Evolutionary conservation across 192 early-diverging fungal species (phyloP).

Genomic region (Umbelopsis vinacea): DNA sequence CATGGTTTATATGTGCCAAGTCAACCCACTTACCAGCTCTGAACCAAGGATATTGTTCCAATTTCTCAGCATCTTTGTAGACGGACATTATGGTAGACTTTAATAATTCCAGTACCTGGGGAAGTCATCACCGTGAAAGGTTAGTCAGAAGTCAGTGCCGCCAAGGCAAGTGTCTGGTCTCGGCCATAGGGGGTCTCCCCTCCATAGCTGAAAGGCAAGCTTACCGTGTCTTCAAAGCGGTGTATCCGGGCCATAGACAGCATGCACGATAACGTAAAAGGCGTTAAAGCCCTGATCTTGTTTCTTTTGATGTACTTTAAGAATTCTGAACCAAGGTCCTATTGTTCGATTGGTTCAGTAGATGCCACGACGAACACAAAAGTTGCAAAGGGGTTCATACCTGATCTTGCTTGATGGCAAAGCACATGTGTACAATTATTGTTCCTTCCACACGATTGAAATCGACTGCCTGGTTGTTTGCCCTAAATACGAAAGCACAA

Average conservation of each 20-base stretch:
- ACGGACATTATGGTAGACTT: conserved; percentile 47
- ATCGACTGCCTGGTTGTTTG: background rate
- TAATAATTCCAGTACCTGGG: conserved; percentile 49
- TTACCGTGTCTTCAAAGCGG: conserved; percentile 68
- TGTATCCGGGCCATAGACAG: conserved; percentile 72
- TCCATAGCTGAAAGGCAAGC: no score
- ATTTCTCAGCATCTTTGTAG: conserved; percentile 54
- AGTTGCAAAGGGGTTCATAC: conserved; percentile 24
- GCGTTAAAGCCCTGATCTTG: conserved; percentile 46
- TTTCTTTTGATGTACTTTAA: conserved; percentile 57
- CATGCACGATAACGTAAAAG: conserved; percentile 70
- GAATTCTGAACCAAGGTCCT: conserved; percentile 56
- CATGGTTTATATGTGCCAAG: background rate
- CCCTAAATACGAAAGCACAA: background rate
- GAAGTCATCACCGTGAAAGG: no score
- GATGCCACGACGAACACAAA: background rate
- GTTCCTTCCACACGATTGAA: conserved; percentile 64
- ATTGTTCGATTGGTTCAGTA: no score
- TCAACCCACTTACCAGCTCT: background rate
- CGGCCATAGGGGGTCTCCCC: no score
- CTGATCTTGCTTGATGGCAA: conserved; percentile 76
- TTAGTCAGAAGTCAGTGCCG: no score
- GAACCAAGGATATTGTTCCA: conserved; percentile 50
- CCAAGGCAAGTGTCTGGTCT: background rate
- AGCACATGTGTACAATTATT: conserved; percentile 73